Evolutionary conservation across 1,284 basidiomycete genomes (phyloP).

Genomic region (Ustilago shanxiensis): DNA sequence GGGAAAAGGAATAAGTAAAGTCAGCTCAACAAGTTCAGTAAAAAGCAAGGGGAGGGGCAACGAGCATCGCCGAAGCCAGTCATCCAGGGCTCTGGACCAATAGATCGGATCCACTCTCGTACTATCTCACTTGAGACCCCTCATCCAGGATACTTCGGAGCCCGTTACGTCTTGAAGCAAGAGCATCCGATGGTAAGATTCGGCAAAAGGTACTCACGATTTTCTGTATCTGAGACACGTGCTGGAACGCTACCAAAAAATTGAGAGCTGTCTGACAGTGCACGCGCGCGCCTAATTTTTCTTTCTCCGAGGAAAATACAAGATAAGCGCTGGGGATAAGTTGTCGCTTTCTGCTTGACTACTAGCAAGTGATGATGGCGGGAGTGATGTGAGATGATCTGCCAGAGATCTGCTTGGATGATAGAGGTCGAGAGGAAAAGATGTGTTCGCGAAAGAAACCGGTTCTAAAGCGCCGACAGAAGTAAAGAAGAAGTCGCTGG

Average conservation of each 20-base stretch:
- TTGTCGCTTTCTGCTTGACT: background rate
- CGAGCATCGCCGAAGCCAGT: background rate
- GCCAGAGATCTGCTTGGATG: conserved; percentile 18
- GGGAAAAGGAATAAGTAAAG: background rate
- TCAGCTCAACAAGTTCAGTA: background rate
- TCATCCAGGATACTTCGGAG: background rate
- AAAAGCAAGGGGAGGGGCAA: background rate
- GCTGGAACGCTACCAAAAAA: conserved; percentile 20
- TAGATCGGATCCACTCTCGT: background rate
- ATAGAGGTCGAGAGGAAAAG: background rate
- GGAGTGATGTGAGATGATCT: conserved; percentile 11
- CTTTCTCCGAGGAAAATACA: background rate
- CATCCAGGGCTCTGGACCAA: background rate
- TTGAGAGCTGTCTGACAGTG: conserved; percentile 36
- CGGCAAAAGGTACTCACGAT: conserved; percentile 19
- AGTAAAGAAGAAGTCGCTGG: background rate
- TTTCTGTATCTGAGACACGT: conserved; percentile 25
- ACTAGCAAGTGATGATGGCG: background rate
- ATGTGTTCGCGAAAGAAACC: conserved; percentile 18
- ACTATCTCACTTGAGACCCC: background rate
- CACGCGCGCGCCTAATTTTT: conserved; percentile 4
- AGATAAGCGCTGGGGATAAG: too few species aligned
- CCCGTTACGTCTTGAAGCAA: too few species aligned
- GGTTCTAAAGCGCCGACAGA: conserved; percentile 13
- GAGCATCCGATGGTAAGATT: background rate